A percentile compares a stretch with the other conserved stretches of the same genome.
These are phyloP conservation scores for Penicillium sp. DNA, from an alignment of 2,329 filamentous ascomycete genomes.

Conservation along the genomic window DNA sequence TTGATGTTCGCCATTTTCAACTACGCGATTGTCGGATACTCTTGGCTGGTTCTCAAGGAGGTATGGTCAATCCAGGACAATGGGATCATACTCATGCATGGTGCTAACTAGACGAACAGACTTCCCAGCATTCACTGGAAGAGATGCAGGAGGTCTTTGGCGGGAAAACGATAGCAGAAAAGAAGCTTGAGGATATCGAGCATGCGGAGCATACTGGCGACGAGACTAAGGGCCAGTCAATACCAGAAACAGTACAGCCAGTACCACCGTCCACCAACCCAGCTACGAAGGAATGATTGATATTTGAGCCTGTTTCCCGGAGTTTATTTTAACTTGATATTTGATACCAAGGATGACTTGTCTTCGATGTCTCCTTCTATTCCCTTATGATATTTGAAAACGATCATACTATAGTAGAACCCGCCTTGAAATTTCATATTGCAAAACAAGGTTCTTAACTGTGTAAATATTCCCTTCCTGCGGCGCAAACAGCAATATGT, in stretches of 20 bases:
- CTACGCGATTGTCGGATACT: conserved; percentile 46
- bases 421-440: neutral
- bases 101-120: conserved; percentile 28
- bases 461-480: neutral
- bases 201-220: neutral
- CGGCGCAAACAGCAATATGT: neutral
- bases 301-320: neutral
- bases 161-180: conserved; percentile 10
- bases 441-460: neutral
- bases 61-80: conserved; percentile 12
- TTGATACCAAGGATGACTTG: too few species aligned
- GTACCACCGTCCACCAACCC: neutral
- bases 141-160: conserved; percentile 45
- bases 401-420: too few species aligned
- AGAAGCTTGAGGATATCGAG: conserved; percentile 10
- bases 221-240: neutral
- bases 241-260: neutral
- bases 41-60: conserved; percentile 46
- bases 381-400: too few species aligned
- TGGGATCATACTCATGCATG: neutral
- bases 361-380: too few species aligned
- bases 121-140: conserved; percentile 46
- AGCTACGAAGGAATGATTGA: neutral
- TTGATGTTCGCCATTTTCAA: conserved; percentile 54
- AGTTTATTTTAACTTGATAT: neutral